Evolutionary conservation across 106 monocot genomes (phyloP), one percentile per base, ranked within the genome.

Genomic region (Dactylorhiza incarnata): DNA sequence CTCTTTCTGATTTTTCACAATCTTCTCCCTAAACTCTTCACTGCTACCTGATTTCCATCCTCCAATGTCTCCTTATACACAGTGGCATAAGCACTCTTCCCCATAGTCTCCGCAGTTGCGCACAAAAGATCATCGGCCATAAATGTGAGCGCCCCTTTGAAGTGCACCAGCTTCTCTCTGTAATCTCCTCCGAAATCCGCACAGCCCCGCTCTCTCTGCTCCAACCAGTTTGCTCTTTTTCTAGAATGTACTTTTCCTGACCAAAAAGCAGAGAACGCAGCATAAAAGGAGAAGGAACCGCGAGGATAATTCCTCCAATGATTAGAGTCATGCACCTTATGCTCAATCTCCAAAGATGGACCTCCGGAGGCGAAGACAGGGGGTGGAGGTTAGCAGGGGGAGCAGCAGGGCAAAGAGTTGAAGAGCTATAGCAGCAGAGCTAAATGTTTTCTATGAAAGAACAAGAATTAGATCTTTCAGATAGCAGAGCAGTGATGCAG

Each of bases 31-130:
- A 74, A 95, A 45, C 25, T 78, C 81, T 95, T 95, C 78, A 95
- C 95, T 11, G 95, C 92, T 0, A 95, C 95, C 16, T 85, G 85
- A 49, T 71, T 85, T 43, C 90, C 90, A 54, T 90, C 92, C 74
- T 95, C 95, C 45, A 95, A 48, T 12, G 88, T 93, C 20, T 92
- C 95, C 83, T 85, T 93, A 83, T 95, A 95, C 45, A 93, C 95
- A 3, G 95, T 95, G 66, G 92, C 95, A 12, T 95, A 95, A 9
- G 90, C 87, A 85, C 88, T 92, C 83, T 95, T 95, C 66, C 95
- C 92, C 86, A 95, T 85, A 45, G 93, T 93, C 82, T 92, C 95
- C 45, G 95, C 95, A n/a, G 95, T 95, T 9, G 92, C 95, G 70
- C 95, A 95, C 17, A 95, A 50, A 19, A 95, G 86, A 48, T 93